Conservation (phyloP, 176 grass and related monocot genomes). For the Miscanthus lutarioriparius region DNA sequence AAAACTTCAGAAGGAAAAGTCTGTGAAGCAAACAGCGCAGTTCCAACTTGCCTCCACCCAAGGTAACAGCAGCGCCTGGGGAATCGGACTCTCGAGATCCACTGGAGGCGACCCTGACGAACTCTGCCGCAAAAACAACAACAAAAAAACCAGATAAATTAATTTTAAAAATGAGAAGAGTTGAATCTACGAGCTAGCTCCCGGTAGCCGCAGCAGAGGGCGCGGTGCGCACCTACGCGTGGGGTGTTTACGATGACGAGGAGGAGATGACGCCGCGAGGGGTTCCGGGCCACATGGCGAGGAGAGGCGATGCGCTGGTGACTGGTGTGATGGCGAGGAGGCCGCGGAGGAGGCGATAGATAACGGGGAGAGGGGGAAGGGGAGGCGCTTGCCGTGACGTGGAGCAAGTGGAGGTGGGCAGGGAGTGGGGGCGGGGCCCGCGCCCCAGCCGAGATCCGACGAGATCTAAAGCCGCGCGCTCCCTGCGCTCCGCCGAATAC, state of each 20-base stretch:
- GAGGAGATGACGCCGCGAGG: constrained; percentile 14
- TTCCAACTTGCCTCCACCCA: background rate
- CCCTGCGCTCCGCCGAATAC: constrained; percentile 35
- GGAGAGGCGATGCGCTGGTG: background rate
- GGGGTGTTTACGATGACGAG: background rate
- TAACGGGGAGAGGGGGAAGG: background rate
- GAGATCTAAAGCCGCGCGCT: constrained; percentile 83
- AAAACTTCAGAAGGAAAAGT: background rate
- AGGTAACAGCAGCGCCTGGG: background rate
- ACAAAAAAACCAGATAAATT: background rate
- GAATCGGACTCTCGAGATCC: constrained; percentile 25
- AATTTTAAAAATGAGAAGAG: background rate
- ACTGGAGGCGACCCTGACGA: background rate
- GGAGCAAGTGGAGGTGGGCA: constrained; percentile 72
- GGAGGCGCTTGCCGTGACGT: constrained; percentile 50
- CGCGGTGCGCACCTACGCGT: constrained; percentile 5
- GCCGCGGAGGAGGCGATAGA: constrained; percentile 7
- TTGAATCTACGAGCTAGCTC: constrained; percentile 6
- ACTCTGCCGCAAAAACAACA: background rate
- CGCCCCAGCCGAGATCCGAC: constrained; percentile 22
- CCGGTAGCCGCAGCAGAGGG: background rate
- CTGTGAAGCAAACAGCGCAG: background rate
- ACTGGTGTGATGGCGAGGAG: background rate
- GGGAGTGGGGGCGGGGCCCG: constrained; percentile 26
- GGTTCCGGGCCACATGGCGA: constrained; percentile 3